Conservation (phyloP, 768 basidiomycete species). For the Rhodotorula graminis region DNA sequence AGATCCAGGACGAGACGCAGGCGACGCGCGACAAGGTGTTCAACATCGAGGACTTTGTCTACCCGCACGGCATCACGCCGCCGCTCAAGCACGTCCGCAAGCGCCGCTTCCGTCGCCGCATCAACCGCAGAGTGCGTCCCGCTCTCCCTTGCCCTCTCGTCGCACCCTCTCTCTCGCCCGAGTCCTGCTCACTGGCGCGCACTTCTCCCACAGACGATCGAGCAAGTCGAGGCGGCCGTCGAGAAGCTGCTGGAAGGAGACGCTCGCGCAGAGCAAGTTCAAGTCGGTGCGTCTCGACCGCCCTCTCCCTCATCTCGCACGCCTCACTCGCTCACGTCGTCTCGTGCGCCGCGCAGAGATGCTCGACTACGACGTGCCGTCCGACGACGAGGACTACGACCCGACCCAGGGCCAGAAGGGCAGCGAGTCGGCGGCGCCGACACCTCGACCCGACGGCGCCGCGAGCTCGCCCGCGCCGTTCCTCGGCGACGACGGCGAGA, state of each 20-base stretch:
- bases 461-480: slow-evolving; percentile 51
- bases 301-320: background rate
- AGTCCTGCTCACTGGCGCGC: background rate
- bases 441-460: slow-evolving; percentile 64
- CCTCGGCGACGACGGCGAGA: slow-evolving; percentile 52
- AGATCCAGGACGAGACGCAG: slow-evolving; percentile 60
- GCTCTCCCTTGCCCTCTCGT: background rate
- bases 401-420: slow-evolving; percentile 4
- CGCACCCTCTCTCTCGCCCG: too few species aligned
- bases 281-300: slow-evolving; percentile 61
- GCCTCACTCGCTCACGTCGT: background rate
- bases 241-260: slow-evolving; percentile 80
- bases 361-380: slow-evolving; percentile 61
- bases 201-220: slow-evolving; percentile 64
- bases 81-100: slow-evolving; percentile 85
- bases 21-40: slow-evolving; percentile 61
- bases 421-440: slow-evolving; percentile 62
- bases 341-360: slow-evolving; percentile 56
- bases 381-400: slow-evolving; percentile 35
- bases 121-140: slow-evolving; percentile 66
- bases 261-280: slow-evolving; percentile 65
- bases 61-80: slow-evolving; percentile 93
- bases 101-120: slow-evolving; percentile 82
- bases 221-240: slow-evolving; percentile 89
- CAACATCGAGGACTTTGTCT: slow-evolving; percentile 92